Base-by-base conservation (phyloP, 1,284 basidiomycete species). In the Tilletia walkeri region DNA sequence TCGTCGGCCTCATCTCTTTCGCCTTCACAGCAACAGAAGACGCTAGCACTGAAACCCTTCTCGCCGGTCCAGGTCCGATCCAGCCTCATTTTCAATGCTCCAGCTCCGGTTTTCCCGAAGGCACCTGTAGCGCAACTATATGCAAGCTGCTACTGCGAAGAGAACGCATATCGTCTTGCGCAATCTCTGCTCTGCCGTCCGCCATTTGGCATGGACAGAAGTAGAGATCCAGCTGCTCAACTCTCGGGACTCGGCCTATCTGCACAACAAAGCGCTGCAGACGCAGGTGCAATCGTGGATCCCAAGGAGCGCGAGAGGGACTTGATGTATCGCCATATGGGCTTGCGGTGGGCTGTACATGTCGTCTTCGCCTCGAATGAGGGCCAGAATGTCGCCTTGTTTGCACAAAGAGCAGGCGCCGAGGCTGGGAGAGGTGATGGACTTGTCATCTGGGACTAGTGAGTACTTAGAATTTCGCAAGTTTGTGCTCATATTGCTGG, bases 391-490 rank as follows among this genome's bases (percentile, higher is more conserved):
- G 75, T 76, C 10, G 59, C 75, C 10, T 66, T 80, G 14, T 78
- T 74, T 59, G 34, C 72, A n/a, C 78, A 80, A 45, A 20, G 67
- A 0, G 76, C 76, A 3, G 72, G 72, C 3, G 67, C 67, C 12
- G 63, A 72, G 10, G 65, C 70, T 5, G 49, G 48, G 14, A 65
- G 67, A 0, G 75, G 72, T 20, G 59, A 63, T 1, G 34, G 49
- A 72, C 48, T 72, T 0, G 78, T 80, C 14, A 67, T 80, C 0
- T 80, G 78, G 78, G 78, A 80, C 56, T 80, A 80, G 59, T 63
- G 36, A 63, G 59, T 63, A 6, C 10, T 16, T 34, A 30, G 24
- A 30, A 2, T 30, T 2, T 30, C 2, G 24, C 24, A 30, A 30
- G 24, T 30, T 2, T 30, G 24, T 30, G 24, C 24, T 30, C 24